Percentiles rank a stretch among this genome's conserved stretches.
Evolutionary conservation across 2,329 filamentous ascomycete genomes (phyloP).

Genomic region (Xylariaceae sp.): DNA sequence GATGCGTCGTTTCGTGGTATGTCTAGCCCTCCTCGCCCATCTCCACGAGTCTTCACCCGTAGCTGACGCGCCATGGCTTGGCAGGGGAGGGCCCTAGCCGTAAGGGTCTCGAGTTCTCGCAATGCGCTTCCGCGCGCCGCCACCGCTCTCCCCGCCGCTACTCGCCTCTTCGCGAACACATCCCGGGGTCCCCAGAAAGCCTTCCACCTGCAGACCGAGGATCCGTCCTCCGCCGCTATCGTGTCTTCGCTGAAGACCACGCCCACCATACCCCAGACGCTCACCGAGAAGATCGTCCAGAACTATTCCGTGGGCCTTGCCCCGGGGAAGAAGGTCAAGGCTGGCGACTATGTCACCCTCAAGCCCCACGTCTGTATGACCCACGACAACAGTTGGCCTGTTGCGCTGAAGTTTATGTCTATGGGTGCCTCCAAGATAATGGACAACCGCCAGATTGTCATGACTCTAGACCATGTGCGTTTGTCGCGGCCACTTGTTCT

Average conservation of each 20-base stretch:
- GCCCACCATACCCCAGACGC: constrained; percentile 54
- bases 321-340: constrained; percentile 64
- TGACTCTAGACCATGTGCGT: too few relatives aligned
- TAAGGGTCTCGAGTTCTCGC: neutral
- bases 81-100: too few relatives aligned
- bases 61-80: too few relatives aligned
- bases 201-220: neutral
- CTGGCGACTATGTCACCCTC: constrained; percentile 79
- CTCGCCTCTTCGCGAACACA: neutral
- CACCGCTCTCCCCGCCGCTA: neutral
- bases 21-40: too few relatives aligned
- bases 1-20: too few relatives aligned
- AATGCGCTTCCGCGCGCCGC: neutral
- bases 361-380: constrained; percentile 71
- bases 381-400: constrained; percentile 63
- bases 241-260: neutral
- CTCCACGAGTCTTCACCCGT: too few relatives aligned
- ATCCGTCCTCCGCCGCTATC: neutral
- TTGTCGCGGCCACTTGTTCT: too few relatives aligned
- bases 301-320: constrained; percentile 68
- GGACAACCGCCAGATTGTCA: too few relatives aligned
- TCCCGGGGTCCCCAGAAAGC: neutral
- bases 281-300: constrained; percentile 92
- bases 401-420: constrained; percentile 70
- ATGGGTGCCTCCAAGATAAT: constrained; percentile 71